These are phyloP conservation scores for Salix dunnii DNA, from an alignment of 345 rosid species.

Conservation along the genomic window DNA sequence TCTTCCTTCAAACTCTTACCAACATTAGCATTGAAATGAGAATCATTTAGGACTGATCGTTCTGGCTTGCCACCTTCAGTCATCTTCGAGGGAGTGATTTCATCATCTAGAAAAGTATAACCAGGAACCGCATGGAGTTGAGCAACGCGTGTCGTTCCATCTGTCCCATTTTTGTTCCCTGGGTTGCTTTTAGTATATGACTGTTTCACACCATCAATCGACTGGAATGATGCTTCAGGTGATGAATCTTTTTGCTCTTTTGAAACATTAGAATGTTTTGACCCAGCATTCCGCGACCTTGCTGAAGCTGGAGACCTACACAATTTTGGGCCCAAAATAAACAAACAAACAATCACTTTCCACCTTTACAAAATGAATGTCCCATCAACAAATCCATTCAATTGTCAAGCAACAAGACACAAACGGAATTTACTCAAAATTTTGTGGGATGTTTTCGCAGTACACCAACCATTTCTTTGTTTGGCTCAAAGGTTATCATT, in stretches of 20 bases:
- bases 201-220: constrained; percentile 48
- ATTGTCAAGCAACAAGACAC: neutral
- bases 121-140: constrained; percentile 51
- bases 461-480: neutral
- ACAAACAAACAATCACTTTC: constrained; percentile 3
- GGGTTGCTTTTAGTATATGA: constrained; percentile 38
- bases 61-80: constrained; percentile 28
- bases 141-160: constrained; percentile 41
- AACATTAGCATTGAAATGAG: constrained; percentile 14
- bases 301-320: constrained; percentile 41
- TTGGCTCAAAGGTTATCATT: neutral
- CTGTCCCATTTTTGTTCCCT: constrained; percentile 39
- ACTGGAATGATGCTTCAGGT: constrained; percentile 30
- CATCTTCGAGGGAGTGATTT: constrained; percentile 23
- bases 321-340: constrained; percentile 5
- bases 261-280: constrained; percentile 19
- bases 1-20: constrained; percentile 24
- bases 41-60: constrained; percentile 28
- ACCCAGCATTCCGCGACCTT: constrained; percentile 20
- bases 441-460: neutral
- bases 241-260: constrained; percentile 31
- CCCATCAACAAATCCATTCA: neutral
- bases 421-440: neutral
- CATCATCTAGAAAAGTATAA: constrained; percentile 45
- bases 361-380: neutral